These are phyloP conservation scores for Fusarium albosuccineum DNA, from an alignment of 2,329 filamentous ascomycete genomes.

Conservation along the genomic window DNA sequence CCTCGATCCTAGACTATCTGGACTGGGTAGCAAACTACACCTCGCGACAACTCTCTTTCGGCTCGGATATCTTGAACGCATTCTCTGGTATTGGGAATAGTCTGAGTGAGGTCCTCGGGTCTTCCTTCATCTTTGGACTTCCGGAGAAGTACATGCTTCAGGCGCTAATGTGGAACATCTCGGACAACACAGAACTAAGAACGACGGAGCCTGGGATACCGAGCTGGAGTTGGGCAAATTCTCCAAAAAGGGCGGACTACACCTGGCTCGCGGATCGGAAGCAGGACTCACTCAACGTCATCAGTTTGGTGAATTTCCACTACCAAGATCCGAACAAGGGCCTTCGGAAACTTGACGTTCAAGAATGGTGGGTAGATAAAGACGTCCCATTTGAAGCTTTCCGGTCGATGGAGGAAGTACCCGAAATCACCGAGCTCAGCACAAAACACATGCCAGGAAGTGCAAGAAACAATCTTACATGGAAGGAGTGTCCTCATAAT, in stretches of 20 bases:
- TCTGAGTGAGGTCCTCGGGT: not conserved
- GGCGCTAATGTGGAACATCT: not conserved
- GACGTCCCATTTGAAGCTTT: not conserved
- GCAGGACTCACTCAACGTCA: not conserved
- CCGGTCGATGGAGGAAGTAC: not conserved
- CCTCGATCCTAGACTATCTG: not conserved
- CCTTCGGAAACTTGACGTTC: not conserved
- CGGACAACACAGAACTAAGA: not conserved
- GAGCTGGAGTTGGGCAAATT: constrained; percentile 4
- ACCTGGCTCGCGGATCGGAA: not conserved
- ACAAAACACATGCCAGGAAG: not conserved
- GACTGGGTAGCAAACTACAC: constrained; percentile 3
- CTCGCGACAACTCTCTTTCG: not conserved
- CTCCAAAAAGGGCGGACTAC: not conserved
- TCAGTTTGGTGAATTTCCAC: constrained; percentile 2
- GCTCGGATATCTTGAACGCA: not conserved
- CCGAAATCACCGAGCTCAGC: not conserved
- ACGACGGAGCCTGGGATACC: not conserved
- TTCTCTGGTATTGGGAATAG: not conserved
- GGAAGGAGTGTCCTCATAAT: not conserved
- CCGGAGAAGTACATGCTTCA: not conserved
- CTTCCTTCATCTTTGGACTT: not conserved
- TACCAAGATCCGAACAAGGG: not conserved
- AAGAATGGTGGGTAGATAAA: constrained; percentile 3
- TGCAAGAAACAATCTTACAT: not conserved